Evolutionary conservation across 2,329 filamentous ascomycete species (phyloP).

Genomic region (Lachnellula subtilissima): DNA sequence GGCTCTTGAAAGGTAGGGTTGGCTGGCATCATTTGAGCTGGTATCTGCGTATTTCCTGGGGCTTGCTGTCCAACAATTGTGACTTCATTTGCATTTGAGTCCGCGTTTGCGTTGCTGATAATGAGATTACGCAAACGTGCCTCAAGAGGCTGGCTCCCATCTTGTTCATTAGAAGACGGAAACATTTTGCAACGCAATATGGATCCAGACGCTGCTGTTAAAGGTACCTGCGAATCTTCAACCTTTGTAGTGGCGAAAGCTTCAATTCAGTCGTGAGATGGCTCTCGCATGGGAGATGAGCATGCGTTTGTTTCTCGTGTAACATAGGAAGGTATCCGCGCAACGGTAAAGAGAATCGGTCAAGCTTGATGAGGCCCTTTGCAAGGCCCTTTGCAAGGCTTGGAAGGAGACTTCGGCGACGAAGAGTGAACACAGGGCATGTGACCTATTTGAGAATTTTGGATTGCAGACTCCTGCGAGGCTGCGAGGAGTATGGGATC

Average conservation of each 20-base stretch:
- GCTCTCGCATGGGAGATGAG: background rate
- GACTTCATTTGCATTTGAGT: background rate
- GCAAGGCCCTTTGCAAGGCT: no score
- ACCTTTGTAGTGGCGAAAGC: background rate
- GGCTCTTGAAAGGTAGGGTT: background rate
- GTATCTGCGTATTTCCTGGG: background rate
- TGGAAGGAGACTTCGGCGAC: no score
- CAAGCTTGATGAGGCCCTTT: no score
- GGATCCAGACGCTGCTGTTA: background rate
- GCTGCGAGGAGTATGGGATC: no score
- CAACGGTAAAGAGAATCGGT: no score
- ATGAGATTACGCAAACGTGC: conserved; percentile 56
- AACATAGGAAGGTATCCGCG: background rate
- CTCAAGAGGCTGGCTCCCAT: conserved; percentile 40
- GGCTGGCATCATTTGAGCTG: conserved; percentile 16
- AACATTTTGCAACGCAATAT: conserved; percentile 12
- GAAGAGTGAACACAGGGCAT: background rate
- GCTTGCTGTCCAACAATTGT: background rate
- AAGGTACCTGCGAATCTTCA: background rate
- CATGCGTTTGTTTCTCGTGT: background rate
- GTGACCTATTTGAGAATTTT: background rate
- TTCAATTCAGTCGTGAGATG: background rate
- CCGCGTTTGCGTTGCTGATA: conserved; percentile 43
- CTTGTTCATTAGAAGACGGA: conserved; percentile 12
- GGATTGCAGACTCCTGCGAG: background rate